Evolutionary conservation across 2,329 filamentous ascomycete genomes (phyloP).

Genomic region (Chrysoporthe puriensis): DNA sequence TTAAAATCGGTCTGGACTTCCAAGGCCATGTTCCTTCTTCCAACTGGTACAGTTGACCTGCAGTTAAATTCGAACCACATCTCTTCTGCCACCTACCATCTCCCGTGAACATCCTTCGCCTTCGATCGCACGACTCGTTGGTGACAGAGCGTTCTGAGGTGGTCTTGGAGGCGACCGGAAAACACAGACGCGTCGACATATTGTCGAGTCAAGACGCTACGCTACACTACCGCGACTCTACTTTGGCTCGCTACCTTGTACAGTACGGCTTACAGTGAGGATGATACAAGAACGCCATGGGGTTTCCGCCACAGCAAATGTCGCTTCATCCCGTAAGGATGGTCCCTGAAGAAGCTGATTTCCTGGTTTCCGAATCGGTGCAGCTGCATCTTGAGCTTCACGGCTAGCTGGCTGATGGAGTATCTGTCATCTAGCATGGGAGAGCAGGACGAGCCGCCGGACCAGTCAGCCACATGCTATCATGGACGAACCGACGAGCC

Average conservation of each 20-base stretch:
- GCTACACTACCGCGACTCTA: slow-evolving; percentile 6
- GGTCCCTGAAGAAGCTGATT: slow-evolving; percentile 21
- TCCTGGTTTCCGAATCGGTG: slow-evolving; percentile 22
- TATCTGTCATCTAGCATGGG: slow-evolving; percentile 16
- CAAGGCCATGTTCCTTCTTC: not conserved
- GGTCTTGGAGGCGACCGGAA: not conserved
- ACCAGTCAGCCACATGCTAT: slow-evolving; percentile 7
- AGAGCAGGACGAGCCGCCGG: slow-evolving; percentile 11
- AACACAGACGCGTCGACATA: not conserved
- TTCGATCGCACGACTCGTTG: not conserved
- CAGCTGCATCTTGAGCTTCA: slow-evolving; percentile 27
- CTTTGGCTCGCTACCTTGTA: slow-evolving; percentile 4
- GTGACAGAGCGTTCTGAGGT: not conserved
- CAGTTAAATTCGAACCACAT: not conserved
- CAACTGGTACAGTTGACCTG: not conserved
- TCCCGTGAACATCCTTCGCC: not conserved
- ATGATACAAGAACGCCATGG: slow-evolving; percentile 9
- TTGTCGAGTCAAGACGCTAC: slow-evolving; percentile 6
- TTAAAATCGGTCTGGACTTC: slow-evolving; percentile 10
- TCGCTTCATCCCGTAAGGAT: slow-evolving; percentile 23
- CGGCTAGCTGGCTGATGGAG: slow-evolving; percentile 27
- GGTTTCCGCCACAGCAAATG: not conserved
- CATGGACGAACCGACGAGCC: not conserved
- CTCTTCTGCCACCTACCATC: not conserved
- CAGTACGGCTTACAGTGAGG: slow-evolving; percentile 15